Evolutionary conservation across 2,329 filamentous ascomycete genomes (phyloP).

Genomic region (Myriosclerotinia duriaeana): DNA sequence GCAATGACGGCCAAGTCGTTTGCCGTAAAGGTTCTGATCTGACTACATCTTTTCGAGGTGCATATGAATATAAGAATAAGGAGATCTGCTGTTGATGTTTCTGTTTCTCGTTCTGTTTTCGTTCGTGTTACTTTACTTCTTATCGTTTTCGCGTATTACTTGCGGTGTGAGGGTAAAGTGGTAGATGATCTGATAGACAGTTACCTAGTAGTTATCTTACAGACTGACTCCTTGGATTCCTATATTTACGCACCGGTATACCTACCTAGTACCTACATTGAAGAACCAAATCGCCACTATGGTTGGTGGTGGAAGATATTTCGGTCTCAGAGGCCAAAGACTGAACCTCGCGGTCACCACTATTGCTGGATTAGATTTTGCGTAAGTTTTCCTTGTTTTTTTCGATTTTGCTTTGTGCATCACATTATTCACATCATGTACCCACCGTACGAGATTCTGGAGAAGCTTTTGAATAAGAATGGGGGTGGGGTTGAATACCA

Average conservation of each 20-base stretch:
- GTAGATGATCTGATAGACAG: neutral
- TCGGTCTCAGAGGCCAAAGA: slow-evolving; percentile 63
- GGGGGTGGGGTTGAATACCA: slow-evolving; percentile 2
- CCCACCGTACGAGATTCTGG: neutral
- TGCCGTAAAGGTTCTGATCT: neutral
- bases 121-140: neutral
- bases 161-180: neutral
- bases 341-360: slow-evolving; percentile 69
- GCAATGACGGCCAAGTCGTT: neutral
- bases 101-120: neutral
- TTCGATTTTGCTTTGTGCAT: no score
- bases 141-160: neutral
- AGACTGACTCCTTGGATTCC: neutral
- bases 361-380: slow-evolving; percentile 72
- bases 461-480: neutral
- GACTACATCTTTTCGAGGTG: neutral
- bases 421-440: neutral
- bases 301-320: slow-evolving; percentile 46
- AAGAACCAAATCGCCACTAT: slow-evolving; percentile 15
- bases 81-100: neutral
- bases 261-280: no score
- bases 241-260: neutral
- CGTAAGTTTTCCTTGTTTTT: slow-evolving; percentile 48
- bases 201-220: neutral
- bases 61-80: slow-evolving; percentile 6